phyloP scores from a whole-genome alignment of 2,329 filamentous ascomycete species.

The Graphium sp. region DNA sequence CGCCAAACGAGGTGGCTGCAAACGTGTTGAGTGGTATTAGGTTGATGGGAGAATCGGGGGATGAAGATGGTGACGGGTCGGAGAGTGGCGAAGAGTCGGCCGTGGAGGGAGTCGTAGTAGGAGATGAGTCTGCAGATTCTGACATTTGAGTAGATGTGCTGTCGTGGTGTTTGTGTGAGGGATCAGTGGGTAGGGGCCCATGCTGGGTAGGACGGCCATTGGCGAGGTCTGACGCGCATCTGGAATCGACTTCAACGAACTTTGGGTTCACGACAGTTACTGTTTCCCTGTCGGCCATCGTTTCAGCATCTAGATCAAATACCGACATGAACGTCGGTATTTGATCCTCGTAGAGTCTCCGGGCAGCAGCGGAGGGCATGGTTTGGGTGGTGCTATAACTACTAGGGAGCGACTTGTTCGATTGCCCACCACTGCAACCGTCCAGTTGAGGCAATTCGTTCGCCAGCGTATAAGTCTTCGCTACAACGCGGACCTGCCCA shows the following conservation, averaged over 20 bases:
- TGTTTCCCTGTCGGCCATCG: constrained; percentile 32
- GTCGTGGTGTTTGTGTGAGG: constrained; percentile 53
- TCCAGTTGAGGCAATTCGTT: no score
- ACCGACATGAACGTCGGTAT: constrained; percentile 66
- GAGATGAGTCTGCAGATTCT: constrained; percentile 84
- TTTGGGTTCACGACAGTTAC: constrained; percentile 38
- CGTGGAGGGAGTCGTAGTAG: constrained; percentile 84
- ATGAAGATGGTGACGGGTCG: constrained; percentile 81
- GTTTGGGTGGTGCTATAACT: constrained; percentile 11
- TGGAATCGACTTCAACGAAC: constrained; percentile 27
- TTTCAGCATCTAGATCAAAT: constrained; percentile 46
- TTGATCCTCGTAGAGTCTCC: constrained; percentile 49
- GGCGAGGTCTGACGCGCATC: constrained; percentile 7
- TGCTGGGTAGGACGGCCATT: constrained; percentile 19
- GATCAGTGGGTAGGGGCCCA: constrained; percentile 23
- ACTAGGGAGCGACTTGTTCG: not conserved
- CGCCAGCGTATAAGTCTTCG: no score
- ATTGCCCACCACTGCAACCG: no score
- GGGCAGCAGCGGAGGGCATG: constrained; percentile 45
- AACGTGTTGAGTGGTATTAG: constrained; percentile 56
- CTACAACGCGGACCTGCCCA: no score
- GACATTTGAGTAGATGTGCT: constrained; percentile 65
- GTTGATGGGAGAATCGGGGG: constrained; percentile 74
- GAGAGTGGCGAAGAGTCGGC: constrained; percentile 82
- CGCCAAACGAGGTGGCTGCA: constrained; percentile 39